Base-by-base conservation (phyloP, 352 stramenopile genomes). In the Globisporangium lucens region DNA sequence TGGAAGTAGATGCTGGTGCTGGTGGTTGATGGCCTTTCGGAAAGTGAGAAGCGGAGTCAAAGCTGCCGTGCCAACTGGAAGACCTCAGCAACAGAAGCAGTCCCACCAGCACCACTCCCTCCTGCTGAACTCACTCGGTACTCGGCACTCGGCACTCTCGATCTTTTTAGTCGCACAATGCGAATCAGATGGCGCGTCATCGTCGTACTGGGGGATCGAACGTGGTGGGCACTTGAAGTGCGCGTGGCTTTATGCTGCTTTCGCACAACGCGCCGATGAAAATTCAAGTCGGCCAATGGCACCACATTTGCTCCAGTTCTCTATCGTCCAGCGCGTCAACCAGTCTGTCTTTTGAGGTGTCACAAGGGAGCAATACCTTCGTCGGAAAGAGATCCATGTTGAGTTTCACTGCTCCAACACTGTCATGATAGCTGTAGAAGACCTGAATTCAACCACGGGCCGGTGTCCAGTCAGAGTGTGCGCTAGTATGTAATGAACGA, bases 91-190 rank as follows among this genome's bases (percentile, higher is more conserved):
- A 30, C 53, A 43, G 30, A 20, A 22, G 10, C 13, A 58, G 24
- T 30, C 7, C 29, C 17, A 35, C 13, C 29, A 27, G 7, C 15
- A n/a, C 41, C 13, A 47, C 41, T 6, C 41, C 13, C 41, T 49
- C 15, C 41, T 10, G 13, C 22, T 49, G 6, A 49, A 49, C 41
- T 49, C 53, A 41, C 55, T 60, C 29, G 24, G 24, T 24, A 24
- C 24, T 24, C 24, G 24, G 24, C 24, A 24, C 24, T 24, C 24
- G 24, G 24, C 24, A 24, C 24, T 24, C 29, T 29, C 55, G 30
- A 24, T 15, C 15, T 27, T 56, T 56, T 60, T 60, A 60, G 55
- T 60, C 55, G 29, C 55, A 60, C 55, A 60, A 60, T 3, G 30
- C 29, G 8, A 27, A n/a, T 60, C 29, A 60, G 29, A 13, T 60